phyloP scores from a whole-genome alignment of 1,139 yeast species.

The Zygosaccharomyces pseudobailii region DNA sequence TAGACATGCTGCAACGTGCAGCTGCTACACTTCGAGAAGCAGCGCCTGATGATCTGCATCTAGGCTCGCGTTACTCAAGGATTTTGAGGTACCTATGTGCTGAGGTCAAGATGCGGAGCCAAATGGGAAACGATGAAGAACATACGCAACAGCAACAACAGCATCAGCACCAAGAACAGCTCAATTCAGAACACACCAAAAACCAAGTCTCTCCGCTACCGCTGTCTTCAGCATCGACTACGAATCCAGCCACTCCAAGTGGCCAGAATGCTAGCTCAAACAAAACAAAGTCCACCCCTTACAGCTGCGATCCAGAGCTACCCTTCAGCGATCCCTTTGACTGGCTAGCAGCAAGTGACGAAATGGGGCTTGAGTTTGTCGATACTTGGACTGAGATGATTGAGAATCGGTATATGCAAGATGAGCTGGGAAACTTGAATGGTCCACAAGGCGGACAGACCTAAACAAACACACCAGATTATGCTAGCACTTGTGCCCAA shows the following conservation, averaged over 20 bases:
- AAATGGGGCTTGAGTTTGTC: conserved; percentile 77
- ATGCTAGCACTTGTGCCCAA: too few relatives aligned
- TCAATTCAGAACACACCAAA: conserved; percentile 1
- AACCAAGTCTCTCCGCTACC: background rate
- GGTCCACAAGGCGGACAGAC: background rate
- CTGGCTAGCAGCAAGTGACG: conserved; percentile 62
- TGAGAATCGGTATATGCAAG: conserved; percentile 45
- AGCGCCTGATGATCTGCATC: conserved; percentile 83
- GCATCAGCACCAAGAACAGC: too few relatives aligned
- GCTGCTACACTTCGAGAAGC: conserved; percentile 76
- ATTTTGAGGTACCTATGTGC: conserved; percentile 73
- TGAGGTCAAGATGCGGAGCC: conserved; percentile 50
- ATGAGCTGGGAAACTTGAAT: background rate
- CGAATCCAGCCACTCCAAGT: background rate
- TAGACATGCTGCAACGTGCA: conserved; percentile 62
- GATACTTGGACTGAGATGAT: conserved; percentile 87
- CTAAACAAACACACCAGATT: background rate
- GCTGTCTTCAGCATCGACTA: background rate
- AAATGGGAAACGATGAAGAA: conserved; percentile 10
- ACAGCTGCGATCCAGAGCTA: background rate
- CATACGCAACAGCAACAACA: conserved; percentile 2
- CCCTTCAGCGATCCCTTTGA: conserved; percentile 39
- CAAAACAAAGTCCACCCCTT: background rate
- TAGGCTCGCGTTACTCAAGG: conserved; percentile 76
- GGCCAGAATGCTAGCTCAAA: too few relatives aligned